Evolutionary conservation across 2,329 filamentous ascomycete species (phyloP).

Genomic region (Aspergillus fijiensis): DNA sequence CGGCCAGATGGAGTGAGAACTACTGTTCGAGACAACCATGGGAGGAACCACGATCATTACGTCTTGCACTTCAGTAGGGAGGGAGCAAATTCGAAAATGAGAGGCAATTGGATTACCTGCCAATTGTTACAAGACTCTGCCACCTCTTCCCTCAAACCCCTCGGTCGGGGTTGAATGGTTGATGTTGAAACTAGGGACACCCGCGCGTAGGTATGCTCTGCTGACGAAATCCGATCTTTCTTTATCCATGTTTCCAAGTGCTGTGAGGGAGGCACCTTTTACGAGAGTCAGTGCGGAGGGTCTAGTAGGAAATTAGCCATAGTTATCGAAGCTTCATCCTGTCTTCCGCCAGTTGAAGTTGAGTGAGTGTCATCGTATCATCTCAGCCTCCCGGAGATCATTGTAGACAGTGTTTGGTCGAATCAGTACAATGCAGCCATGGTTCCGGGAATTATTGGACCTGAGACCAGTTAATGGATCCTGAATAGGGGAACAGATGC

Average conservation of each 20-base stretch:
- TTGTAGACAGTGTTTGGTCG: background rate
- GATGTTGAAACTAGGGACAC: background rate
- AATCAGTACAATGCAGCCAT: background rate
- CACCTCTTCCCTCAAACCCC: background rate
- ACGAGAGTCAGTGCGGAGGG: background rate
- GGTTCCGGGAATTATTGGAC: background rate
- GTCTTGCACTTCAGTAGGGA: background rate
- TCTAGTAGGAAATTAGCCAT: background rate
- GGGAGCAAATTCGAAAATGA: background rate
- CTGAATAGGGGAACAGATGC: constrained; percentile 9
- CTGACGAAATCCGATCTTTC: background rate
- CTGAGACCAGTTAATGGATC: constrained; percentile 4
- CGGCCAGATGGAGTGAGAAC: constrained; percentile 14
- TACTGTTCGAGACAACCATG: constrained; percentile 21
- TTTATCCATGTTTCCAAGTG: background rate
- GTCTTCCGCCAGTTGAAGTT: background rate
- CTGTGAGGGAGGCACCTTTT: background rate
- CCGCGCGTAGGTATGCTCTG: background rate
- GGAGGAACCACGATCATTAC: constrained; percentile 16
- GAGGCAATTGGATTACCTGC: background rate
- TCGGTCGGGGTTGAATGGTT: background rate
- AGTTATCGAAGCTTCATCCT: background rate
- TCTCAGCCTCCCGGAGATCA: background rate
- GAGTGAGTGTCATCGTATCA: background rate
- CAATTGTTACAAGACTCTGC: background rate